A percentile compares a stretch with the other conserved stretches of the same genome.
These are phyloP conservation scores for Poa annua DNA, from an alignment of 176 grass and related monocot species.

Conservation along the genomic window DNA sequence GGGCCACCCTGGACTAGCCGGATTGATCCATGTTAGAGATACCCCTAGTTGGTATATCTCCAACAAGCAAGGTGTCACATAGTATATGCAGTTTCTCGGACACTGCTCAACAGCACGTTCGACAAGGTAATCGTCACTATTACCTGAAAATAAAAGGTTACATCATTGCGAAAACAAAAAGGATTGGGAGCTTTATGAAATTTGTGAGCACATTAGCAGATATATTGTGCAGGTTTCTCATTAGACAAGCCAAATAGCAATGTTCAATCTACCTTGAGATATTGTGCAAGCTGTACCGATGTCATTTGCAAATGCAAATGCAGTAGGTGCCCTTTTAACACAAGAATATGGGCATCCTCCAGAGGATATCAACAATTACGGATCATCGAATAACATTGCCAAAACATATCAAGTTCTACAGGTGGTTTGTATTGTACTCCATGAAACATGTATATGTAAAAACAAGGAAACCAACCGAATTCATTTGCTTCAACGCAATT, in stretches of 20 bases:
- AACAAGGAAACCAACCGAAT: neutral
- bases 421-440: neutral
- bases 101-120: constrained; percentile 75
- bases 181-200: neutral
- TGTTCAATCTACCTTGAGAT: constrained; percentile 66
- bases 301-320: constrained; percentile 67
- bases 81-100: constrained; percentile 88
- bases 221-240: neutral
- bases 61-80: constrained; percentile 89
- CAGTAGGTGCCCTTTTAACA: constrained; percentile 86
- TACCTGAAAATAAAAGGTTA: constrained; percentile 56
- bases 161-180: constrained; percentile 5
- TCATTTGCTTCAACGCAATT: neutral
- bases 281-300: constrained; percentile 66
- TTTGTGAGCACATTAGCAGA: neutral
- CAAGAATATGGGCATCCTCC: constrained; percentile 96
- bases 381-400: constrained; percentile 27
- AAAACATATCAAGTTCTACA: constrained; percentile 28
- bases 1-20: no score
- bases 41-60: no score
- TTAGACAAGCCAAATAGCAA: neutral
- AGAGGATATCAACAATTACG: constrained; percentile 19
- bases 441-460: neutral
- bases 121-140: constrained; percentile 64
- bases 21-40: no score